Evolutionary conservation across 164 flowering plant genomes (phyloP).

Genomic region (Dillenia turbinata): DNA sequence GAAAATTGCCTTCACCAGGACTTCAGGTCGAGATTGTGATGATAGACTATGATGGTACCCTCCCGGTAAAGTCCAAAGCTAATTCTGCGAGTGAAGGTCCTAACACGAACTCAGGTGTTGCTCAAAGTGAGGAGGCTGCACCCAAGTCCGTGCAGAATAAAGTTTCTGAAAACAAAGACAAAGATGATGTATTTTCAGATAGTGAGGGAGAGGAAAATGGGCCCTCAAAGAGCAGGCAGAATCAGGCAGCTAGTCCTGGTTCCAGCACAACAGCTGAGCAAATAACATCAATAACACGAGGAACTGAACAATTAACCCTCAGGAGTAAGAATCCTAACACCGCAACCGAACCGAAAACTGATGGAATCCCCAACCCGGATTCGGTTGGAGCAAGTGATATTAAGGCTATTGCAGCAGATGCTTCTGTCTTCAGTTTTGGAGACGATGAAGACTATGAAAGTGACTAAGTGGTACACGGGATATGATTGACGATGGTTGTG

Average conservation of each 20-base stretch:
- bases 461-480: conserved; percentile 28
- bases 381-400: conserved; percentile 34
- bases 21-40: conserved; percentile 93
- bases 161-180: conserved; percentile 40
- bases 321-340: conserved; percentile 23
- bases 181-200: conserved; percentile 92
- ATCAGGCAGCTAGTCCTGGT: conserved; percentile 21
- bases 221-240: conserved; percentile 23
- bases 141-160: conserved; percentile 24
- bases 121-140: conserved; percentile 11
- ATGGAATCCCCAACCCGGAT: conserved; percentile 14
- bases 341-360: conserved; percentile 28
- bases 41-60: conserved; percentile 55
- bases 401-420: conserved; percentile 98
- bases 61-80: conserved; percentile 12
- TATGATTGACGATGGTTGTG: too few species aligned
- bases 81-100: conserved; percentile 27
- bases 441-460: conserved; percentile 91
- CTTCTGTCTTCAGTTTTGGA: conserved; percentile 90
- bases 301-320: conserved; percentile 47
- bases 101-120: conserved; percentile 35
- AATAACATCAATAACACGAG: conserved; percentile 31
- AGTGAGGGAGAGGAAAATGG: conserved; percentile 62
- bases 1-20: conserved; percentile 97
- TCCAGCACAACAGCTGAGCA: conserved; percentile 25